phyloP scores from a whole-genome alignment of 2,329 filamentous ascomycete species.

The Ciborinia camelliae region DNA sequence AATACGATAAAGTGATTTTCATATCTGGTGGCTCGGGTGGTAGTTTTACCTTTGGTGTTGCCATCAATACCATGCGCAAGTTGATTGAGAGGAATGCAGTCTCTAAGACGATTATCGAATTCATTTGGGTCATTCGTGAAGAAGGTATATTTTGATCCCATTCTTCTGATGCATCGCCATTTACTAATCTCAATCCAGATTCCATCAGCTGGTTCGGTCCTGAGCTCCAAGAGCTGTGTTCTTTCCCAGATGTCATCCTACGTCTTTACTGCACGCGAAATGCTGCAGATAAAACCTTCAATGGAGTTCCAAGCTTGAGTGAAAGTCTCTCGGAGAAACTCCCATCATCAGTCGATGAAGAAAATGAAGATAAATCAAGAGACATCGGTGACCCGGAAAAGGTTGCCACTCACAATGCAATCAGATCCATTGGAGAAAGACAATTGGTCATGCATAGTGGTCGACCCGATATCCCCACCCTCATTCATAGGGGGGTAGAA shows the following conservation, averaged over 20 bases:
- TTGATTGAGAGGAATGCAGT: constrained; percentile 31
- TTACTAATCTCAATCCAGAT: background rate
- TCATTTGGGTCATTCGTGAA: constrained; percentile 49
- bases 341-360: background rate
- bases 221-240: constrained; percentile 34
- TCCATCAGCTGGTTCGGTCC: constrained; percentile 25
- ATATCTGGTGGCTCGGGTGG: constrained; percentile 60
- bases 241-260: constrained; percentile 33
- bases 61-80: constrained; percentile 45
- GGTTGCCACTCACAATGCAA: background rate
- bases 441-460: constrained; percentile 34
- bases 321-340: background rate
- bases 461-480: constrained; percentile 42
- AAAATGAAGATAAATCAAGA: background rate
- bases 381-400: background rate
- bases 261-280: constrained; percentile 35
- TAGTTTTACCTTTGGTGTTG: constrained; percentile 54
- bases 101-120: constrained; percentile 42
- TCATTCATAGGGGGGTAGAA: constrained; percentile 42
- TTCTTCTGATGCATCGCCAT: background rate
- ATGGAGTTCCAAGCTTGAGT: background rate
- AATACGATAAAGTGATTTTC: constrained; percentile 53
- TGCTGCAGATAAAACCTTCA: background rate
- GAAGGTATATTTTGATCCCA: constrained; percentile 39
- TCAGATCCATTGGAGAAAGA: background rate